These are phyloP conservation scores for Talaromyces stipitatus DNA, from an alignment of 495 filamentous ascomycete species.

Conservation along the genomic window DNA sequence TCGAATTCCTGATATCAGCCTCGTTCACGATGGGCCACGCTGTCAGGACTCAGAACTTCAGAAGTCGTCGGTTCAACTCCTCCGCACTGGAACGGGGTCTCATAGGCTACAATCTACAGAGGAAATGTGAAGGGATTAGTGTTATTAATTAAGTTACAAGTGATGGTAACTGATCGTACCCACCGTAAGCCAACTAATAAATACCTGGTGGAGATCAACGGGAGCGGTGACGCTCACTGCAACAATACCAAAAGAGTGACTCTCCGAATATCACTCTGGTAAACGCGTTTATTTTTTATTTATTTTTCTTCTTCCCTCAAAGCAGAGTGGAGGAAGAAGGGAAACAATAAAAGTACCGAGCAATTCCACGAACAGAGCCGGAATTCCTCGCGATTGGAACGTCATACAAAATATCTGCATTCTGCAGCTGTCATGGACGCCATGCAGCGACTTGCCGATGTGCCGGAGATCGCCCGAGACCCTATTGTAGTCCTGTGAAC, in stretches of 20 bases:
- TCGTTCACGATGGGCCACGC: background rate
- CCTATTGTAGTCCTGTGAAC: background rate
- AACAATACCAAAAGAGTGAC: background rate
- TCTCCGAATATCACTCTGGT: background rate
- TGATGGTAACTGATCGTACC: no score
- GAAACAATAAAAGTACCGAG: background rate
- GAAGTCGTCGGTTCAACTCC: background rate
- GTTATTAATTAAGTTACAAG: no score
- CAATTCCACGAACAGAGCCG: background rate
- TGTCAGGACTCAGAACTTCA: no score
- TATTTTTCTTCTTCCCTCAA: no score
- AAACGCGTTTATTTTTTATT: background rate
- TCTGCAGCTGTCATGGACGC: constrained; percentile 1
- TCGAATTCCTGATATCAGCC: background rate
- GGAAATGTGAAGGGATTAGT: no score
- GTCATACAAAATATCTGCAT: background rate
- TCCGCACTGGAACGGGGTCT: background rate
- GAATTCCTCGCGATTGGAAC: background rate
- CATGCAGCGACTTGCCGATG: background rate
- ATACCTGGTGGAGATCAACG: background rate
- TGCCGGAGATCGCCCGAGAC: background rate
- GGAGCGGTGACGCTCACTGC: background rate
- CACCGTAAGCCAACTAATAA: no score
- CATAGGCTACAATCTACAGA: background rate
- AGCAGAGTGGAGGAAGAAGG: no score